Conservation (phyloP, 306 rosid genomes). For the Boehmeria nivea region DNA sequence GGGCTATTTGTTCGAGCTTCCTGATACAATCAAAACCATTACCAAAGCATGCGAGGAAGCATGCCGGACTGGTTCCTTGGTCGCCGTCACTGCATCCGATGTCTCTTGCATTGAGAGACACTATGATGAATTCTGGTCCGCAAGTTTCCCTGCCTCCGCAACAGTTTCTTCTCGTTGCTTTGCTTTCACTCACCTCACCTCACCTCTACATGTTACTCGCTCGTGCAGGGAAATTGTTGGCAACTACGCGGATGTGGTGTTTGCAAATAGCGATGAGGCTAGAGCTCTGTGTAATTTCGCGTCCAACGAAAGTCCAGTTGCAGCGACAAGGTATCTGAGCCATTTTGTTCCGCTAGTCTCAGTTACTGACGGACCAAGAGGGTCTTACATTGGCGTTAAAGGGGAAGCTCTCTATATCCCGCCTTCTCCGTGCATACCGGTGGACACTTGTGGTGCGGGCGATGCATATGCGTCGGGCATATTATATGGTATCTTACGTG, state of each 20-base stretch:
- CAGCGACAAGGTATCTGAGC: constrained; percentile 75
- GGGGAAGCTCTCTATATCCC: constrained; percentile 88
- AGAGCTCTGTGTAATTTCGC: constrained; percentile 69
- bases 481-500: constrained; percentile 61
- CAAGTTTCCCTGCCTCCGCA: not conserved
- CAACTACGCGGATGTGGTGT: constrained; percentile 65
- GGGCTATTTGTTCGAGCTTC: constrained; percentile 87
- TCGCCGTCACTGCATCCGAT: constrained; percentile 92
- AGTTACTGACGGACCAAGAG: constrained; percentile 74
- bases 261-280: constrained; percentile 86
- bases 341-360: constrained; percentile 85
- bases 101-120: constrained; percentile 90
- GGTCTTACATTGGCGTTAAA: constrained; percentile 79
- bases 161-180: too few species aligned
- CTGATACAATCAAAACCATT: constrained; percentile 73
- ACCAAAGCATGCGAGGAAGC: constrained; percentile 72
- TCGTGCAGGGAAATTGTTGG: constrained; percentile 90
- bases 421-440: constrained; percentile 77
- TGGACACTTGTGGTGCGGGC: constrained; percentile 96
- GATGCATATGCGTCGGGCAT: constrained; percentile 94
- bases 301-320: constrained; percentile 46
- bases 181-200: not conserved
- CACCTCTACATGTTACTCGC: constrained; percentile 4
- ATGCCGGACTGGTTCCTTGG: constrained; percentile 62
- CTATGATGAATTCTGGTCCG: constrained; percentile 78